Evolutionary conservation across 176 grass and related monocot genomes (phyloP).

Genomic region (Thinopyrum elongatum): DNA sequence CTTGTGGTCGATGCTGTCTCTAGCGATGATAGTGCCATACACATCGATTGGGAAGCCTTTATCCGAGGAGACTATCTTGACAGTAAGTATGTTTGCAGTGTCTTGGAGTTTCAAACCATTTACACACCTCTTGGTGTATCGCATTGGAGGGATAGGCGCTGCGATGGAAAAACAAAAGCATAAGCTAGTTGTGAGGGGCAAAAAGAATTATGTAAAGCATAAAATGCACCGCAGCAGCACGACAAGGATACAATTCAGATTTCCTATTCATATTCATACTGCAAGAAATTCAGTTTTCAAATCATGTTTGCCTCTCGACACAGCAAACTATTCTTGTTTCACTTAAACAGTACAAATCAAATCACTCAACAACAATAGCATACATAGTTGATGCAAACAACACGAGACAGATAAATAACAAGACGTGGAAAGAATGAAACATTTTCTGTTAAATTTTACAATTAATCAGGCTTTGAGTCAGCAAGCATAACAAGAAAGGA

Average conservation of each 20-base stretch:
- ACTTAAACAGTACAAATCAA: background rate
- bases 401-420: background rate
- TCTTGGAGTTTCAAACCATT: background rate
- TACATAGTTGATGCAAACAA: background rate
- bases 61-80: background rate
- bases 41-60: background rate
- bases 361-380: background rate
- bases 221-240: background rate
- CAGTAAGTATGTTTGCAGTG: background rate
- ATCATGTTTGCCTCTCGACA: background rate
- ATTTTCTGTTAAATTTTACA: no score
- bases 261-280: background rate
- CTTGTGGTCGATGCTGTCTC: background rate
- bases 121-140: background rate
- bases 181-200: no score
- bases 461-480: background rate
- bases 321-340: background rate
- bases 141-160: background rate
- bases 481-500: background rate
- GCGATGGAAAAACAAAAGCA: background rate
- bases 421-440: background rate
- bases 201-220: background rate
- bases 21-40: background rate
- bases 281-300: background rate
- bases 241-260: background rate